phyloP scores from a whole-genome alignment of 75 land plant species.

The Pinus tabuliformis region DNA sequence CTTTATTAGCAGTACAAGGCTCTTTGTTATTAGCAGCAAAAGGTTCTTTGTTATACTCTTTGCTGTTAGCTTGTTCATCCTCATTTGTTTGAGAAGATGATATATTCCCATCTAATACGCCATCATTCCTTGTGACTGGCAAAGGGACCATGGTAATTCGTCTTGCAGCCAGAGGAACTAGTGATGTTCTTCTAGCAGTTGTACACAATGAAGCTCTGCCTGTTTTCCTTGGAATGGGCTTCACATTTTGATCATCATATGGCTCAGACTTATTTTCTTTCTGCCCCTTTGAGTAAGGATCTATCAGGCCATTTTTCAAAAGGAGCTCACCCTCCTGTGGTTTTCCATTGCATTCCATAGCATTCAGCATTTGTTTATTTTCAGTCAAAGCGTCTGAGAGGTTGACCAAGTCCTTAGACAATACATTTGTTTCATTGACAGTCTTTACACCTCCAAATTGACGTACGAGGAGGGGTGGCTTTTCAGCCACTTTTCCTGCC shows the following conservation, averaged over 20 bases:
- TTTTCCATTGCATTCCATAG: constrained; percentile 3
- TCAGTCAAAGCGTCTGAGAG: constrained; percentile 19
- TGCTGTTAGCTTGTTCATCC: not conserved
- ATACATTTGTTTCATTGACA: constrained; percentile 8
- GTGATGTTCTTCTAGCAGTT: constrained; percentile 17
- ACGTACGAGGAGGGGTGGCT: constrained; percentile 12
- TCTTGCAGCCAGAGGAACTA: constrained; percentile 21
- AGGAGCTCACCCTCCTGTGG: not conserved
- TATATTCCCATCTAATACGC: not conserved
- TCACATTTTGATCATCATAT: constrained; percentile 11
- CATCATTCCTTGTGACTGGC: constrained; percentile 18
- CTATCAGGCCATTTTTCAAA: not conserved
- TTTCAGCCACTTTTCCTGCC: constrained; percentile 17
- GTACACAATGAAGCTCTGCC: constrained; percentile 64
- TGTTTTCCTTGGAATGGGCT: constrained; percentile 24
- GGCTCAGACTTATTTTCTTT: constrained; percentile 42
- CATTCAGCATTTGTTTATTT: constrained; percentile 12
- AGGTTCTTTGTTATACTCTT: no score
- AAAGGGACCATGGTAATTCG: constrained; percentile 52
- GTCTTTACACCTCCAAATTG: constrained; percentile 18
- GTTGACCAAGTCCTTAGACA: constrained; percentile 28
- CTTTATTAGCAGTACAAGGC: no score
- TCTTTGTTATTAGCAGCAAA: no score
- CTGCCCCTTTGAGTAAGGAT: constrained; percentile 32
- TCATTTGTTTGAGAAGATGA: not conserved